Conservation (phyloP, 352 stramenopile species). For the Phytophthora boehmeriae region DNA sequence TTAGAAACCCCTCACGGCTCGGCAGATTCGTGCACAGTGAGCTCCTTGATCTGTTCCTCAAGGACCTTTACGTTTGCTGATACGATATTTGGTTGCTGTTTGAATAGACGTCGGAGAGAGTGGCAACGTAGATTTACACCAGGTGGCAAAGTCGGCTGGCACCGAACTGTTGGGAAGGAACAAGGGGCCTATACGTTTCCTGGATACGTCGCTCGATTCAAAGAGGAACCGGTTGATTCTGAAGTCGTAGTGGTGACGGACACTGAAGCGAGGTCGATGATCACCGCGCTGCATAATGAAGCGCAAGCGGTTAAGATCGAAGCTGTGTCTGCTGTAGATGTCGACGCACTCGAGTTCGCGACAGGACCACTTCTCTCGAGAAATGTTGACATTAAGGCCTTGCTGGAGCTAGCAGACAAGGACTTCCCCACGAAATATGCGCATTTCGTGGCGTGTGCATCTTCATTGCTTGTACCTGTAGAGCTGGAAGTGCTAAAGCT, state of each 20-base stretch:
- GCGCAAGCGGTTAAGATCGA: constrained; percentile 7
- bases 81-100: not conserved
- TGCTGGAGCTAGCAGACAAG: constrained; percentile 38
- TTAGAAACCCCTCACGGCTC: constrained; percentile 14
- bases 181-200: constrained; percentile 9
- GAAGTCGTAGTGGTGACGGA: constrained; percentile 3
- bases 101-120: constrained; percentile 27
- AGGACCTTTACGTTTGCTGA: too few relatives aligned
- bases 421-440: constrained; percentile 60
- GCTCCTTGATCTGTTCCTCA: not conserved
- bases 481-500: constrained; percentile 53
- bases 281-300: constrained; percentile 15
- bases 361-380: constrained; percentile 5
- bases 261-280: constrained; percentile 13
- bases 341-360: constrained; percentile 24
- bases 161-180: not conserved
- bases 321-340: constrained; percentile 5
- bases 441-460: constrained; percentile 48
- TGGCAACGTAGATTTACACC: constrained; percentile 21
- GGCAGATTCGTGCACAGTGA: constrained; percentile 26
- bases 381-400: constrained; percentile 22
- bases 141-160: constrained; percentile 12
- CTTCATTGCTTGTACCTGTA: constrained; percentile 42
- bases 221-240: not conserved
- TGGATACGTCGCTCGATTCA: constrained; percentile 18